Base-by-base conservation (phyloP, 768 basidiomycete species). In the Galerina marginata region DNA sequence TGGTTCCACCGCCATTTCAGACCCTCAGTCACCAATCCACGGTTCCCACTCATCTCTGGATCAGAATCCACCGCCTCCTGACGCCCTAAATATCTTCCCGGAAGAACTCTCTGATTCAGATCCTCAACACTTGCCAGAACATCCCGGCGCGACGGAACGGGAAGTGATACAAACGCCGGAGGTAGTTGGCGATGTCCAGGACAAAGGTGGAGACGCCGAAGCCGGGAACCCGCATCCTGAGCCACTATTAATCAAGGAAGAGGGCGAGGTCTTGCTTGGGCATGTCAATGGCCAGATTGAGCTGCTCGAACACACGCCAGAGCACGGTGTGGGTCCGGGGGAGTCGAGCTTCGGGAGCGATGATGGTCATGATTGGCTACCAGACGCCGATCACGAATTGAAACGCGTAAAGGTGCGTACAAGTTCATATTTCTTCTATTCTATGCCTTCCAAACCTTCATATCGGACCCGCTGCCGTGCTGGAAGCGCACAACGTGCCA, bases 341-440 rank as follows among this genome's bases (percentile, higher is more conserved):
- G 72, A 69, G 58, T 76, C 75, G 48, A 75, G 71, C 20, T 74
- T 74, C 55, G 72, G 70, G 36, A 71, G 73, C 42, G 88, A 90
- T 65, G 89, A 89, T 56, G 72, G 79, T 26, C 83, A 83, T 67
- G 87, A 87, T 46, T 89, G 84, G 80, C 72, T 83, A 62, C 76
- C 83, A 6, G 90, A 91, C 59, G 77, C 81, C 53, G 87, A 89
- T 67, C 84, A 88, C 69, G 91, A 91, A 66, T 77, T 91, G 71
- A 92, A 92, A 80, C 91, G 91, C 84, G 91, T 93, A 77, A 93
- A 91, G 83, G 89, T 88, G 71, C 67, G 85, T 70, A 68, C 51
- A 55, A 26, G 14, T 52, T 38, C 39, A 45, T 62, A 54, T 23
- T 52, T 45, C 25, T 56, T 39, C 45, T 38, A 37, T 14, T 10